Conservation (phyloP, 2,329 filamentous ascomycete species). For the Fusarium veterinarium region DNA sequence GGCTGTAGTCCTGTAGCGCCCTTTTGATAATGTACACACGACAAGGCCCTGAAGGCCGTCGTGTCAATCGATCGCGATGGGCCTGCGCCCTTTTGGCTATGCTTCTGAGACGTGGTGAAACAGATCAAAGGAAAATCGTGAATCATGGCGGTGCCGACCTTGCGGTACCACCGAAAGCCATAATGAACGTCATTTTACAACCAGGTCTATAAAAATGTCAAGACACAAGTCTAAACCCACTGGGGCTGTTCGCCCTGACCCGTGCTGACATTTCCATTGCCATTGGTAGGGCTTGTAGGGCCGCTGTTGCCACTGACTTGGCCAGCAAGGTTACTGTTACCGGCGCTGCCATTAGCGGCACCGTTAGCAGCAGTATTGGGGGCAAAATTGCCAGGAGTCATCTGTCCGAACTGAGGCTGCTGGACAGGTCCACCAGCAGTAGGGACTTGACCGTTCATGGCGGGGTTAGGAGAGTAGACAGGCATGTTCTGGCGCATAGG, state of each 20-base stretch:
- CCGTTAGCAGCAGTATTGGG: conserved; percentile 8
- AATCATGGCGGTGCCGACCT: conserved; percentile 54
- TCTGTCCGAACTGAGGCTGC: conserved; percentile 47
- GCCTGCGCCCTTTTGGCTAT: conserved; percentile 41
- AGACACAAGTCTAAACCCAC: conserved; percentile 53
- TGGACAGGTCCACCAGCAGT: conserved; percentile 42
- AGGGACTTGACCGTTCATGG: conserved; percentile 49
- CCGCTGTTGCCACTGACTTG: conserved; percentile 33
- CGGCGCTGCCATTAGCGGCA: background rate
- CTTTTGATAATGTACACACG: conserved; percentile 52
- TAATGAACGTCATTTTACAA: conserved; percentile 50
- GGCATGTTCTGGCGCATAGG: conserved; percentile 50
- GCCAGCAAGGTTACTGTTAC: conserved; percentile 15
- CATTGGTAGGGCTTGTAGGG: conserved; percentile 17
- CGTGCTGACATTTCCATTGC: conserved; percentile 21
- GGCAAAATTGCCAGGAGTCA: conserved; percentile 42
- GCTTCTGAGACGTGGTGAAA: conserved; percentile 47
- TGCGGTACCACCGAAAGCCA: conserved; percentile 45
- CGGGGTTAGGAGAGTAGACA: conserved; percentile 49
- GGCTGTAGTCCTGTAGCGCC: conserved; percentile 43
- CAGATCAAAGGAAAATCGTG: conserved; percentile 56
- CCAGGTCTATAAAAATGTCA: conserved; percentile 41
- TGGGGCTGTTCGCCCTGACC: conserved; percentile 50
- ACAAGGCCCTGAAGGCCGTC: conserved; percentile 41
- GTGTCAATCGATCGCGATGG: conserved; percentile 44